These are phyloP conservation scores for Aspergillus homomorphus DNA, from an alignment of 495 filamentous ascomycete genomes.

Conservation along the genomic window DNA sequence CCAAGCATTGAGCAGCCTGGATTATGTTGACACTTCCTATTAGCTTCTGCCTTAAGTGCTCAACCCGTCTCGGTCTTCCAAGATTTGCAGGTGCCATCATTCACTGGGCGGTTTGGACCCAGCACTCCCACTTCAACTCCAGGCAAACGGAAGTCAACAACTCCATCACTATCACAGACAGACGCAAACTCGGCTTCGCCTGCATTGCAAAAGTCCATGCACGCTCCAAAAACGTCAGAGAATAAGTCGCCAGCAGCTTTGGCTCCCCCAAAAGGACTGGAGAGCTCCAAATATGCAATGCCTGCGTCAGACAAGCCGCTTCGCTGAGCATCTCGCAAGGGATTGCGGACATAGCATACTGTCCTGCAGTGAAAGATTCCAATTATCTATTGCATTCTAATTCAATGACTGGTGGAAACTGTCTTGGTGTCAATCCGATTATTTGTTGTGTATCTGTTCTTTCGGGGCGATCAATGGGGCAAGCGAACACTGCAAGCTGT, in stretches of 20 bases:
- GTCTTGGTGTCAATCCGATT: too few relatives aligned
- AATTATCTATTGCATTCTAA: too few relatives aligned
- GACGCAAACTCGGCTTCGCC: not conserved
- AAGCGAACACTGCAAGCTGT: not conserved
- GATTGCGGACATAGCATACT: too few relatives aligned
- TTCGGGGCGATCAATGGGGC: too few relatives aligned
- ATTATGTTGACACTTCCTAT: not conserved
- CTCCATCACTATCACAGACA: not conserved
- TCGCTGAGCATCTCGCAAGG: not conserved
- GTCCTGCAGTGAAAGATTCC: too few relatives aligned
- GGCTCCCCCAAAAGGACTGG: not conserved
- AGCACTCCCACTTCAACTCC: not conserved
- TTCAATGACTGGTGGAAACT: too few relatives aligned
- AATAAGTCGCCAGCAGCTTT: not conserved
- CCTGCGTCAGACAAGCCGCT: not conserved
- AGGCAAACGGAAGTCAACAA: not conserved
- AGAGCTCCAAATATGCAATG: conserved; percentile 8
- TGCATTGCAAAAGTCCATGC: conserved; percentile 14
- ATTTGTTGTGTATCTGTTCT: too few relatives aligned
- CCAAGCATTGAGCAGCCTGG: not conserved
- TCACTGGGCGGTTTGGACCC: not conserved
- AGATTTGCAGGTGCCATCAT: not conserved
- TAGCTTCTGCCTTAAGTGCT: not conserved
- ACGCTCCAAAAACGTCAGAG: conserved; percentile 10
- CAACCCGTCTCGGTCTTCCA: not conserved